Base-by-base conservation (phyloP, 2,329 filamentous ascomycete species). In the Alternaria sp. region DNA sequence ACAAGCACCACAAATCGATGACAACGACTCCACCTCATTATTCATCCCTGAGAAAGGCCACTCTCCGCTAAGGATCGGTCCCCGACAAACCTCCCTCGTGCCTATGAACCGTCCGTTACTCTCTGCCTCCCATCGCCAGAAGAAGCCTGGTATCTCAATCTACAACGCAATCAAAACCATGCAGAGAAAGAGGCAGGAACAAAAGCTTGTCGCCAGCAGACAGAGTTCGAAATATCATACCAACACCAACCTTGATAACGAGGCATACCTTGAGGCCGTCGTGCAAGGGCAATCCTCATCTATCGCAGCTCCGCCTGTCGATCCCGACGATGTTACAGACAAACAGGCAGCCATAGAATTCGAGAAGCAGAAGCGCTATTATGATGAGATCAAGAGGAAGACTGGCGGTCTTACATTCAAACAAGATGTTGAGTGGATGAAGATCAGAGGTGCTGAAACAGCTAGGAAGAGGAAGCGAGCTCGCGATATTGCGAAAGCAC, bases 341-440 rank as follows among this genome's bases (percentile, higher is more conserved):
- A 57, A 43, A 40, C 18, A 53, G n/a, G 68, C 67, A 4, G 8
- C 14, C 2, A 59, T 51, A 8, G 53, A 69, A n/a, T 78, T 63
- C 28, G 10, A 68, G 28, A 57, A 60, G 30, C 60, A 69, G 38
- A 70, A 74, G 55, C 59, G 41, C 0, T 22, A 70, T 16, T 78
- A 67, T 34, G 65, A 76, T 2, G 49, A 61, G 0, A 38, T 74
- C 5, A 70, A 49, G 45, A 46, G 11, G 9, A 66, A 64, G 25
- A 55, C 54, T 14, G 71, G 74, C 9, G 48, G 30, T 2, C 63
- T 76, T 0, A 44, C 46, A 2, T 74, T 78, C 52, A 40, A 43
- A 8, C 59, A 75, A 28, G 70, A 78, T 3, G 44, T 78, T 27
- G 70, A 71, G 20, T 78, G 71, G 73, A 63, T 74, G 62, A 70